Evolutionary conservation across 2,329 filamentous ascomycete genomes (phyloP).

Genomic region (Trichoderma cornu-damae): DNA sequence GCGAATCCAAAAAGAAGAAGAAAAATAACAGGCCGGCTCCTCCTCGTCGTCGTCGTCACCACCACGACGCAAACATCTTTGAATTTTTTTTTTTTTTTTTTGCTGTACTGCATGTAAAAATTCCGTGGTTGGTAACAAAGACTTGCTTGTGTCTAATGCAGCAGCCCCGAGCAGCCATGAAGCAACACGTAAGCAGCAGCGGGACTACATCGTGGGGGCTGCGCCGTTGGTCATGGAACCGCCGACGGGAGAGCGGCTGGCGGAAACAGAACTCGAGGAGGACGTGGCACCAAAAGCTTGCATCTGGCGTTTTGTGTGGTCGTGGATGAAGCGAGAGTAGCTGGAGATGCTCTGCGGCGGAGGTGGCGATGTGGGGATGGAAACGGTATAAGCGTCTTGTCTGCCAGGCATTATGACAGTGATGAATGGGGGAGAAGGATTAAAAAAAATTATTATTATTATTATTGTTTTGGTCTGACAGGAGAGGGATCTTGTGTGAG

Average conservation of each 20-base stretch:
- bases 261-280: constrained; percentile 22
- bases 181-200: neutral
- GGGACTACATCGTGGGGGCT: constrained; percentile 10
- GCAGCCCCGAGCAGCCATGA: neutral
- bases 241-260: constrained; percentile 17
- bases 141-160: neutral
- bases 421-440: too few species aligned
- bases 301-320: constrained; percentile 62
- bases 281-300: constrained; percentile 41
- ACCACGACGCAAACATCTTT: neutral
- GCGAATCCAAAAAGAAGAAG: too few species aligned
- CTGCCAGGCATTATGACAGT: constrained; percentile 35
- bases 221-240: constrained; percentile 30
- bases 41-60: too few species aligned
- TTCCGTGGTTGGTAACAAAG: neutral
- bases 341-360: constrained; percentile 46
- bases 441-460: too few species aligned
- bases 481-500: too few species aligned
- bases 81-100: neutral
- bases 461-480: neutral
- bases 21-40: neutral
- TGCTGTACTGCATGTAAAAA: constrained; percentile 1
- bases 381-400: constrained; percentile 37
- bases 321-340: constrained; percentile 58
- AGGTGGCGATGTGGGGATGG: constrained; percentile 36